Base-by-base conservation (phyloP, 108 stramenopile species). In the Chaetoceros muelleri region DNA sequence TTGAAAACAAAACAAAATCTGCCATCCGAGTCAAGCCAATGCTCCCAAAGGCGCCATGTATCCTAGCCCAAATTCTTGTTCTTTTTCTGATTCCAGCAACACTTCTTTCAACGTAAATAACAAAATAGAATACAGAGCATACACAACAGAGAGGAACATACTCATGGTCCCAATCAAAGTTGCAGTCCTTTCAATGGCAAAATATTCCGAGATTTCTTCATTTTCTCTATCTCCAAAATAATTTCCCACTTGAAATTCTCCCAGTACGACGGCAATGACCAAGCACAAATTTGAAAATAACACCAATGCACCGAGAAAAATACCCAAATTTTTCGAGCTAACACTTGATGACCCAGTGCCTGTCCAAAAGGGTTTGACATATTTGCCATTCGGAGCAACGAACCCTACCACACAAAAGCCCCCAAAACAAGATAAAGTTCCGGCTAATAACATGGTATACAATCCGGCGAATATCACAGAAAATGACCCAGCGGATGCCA, bases 221-320 rank as follows among this genome's bases (percentile, higher is more conserved):
- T 64, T 53, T 58, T 47, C 52, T 57, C 61, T 13, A 55, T 74
- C 46, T 60, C 62, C 30, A 61, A 56, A 24, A 47, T n/a, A 46
- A 53, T 3, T n/a, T 68, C 82, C 68, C 64, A 90, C 87, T 57
- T 76, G 62, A 48, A 90, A 70, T 73, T 91, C 90, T 52, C 89
- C 90, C 52, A 91, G 73, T 51, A 91, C 68, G 1, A 91, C 85
- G 18, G 90, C 85, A 61, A 79, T 81, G 19, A 91, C 53, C 22
- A 91, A 49, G 28, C 81, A 55, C 49, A 91, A 50, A 63, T 91
- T 91, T 23, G 85, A 79, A 76, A 91, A 91, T 1, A 91, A 44
- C 0, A 91, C 75, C 34, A 87, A 53, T 21, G 76, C 81, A 0
- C 90, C 90, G 0, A 85, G 74, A 72, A 91, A 87, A 28, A 87